Evolutionary conservation across 139 green algal genomes (phyloP).

Genomic region (Chlorella sp.): DNA sequence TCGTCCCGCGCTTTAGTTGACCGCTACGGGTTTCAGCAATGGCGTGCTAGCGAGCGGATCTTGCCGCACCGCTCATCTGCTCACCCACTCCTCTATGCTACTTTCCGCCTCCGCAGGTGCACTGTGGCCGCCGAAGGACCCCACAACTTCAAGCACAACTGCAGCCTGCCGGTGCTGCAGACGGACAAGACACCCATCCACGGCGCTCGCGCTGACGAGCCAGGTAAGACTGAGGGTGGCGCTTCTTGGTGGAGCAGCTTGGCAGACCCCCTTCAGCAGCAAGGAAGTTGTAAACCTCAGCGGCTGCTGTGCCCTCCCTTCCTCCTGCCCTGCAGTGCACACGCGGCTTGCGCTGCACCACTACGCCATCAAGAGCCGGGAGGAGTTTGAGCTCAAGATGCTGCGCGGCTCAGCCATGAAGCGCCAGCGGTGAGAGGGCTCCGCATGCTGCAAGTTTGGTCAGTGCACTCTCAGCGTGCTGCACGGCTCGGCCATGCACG

Average conservation of each 20-base stretch:
- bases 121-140: conserved; percentile 22
- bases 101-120: conserved; percentile 27
- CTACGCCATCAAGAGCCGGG: conserved; percentile 56
- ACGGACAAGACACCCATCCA: conserved; percentile 38
- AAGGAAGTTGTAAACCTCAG: no score
- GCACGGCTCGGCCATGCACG: no score
- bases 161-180: conserved; percentile 38
- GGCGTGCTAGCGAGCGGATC: no score
- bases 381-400: conserved; percentile 64
- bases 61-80: no score
- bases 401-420: conserved; percentile 53
- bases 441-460: no score
- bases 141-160: conserved; percentile 52
- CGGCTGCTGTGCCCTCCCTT: background rate
- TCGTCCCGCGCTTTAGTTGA: no score
- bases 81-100: no score
- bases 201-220: conserved; percentile 20
- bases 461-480: no score
- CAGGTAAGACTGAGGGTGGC: background rate
- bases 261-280: no score
- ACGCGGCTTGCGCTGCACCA: conserved; percentile 55
- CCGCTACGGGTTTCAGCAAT: no score
- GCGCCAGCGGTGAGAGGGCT: conserved; percentile 37
- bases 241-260: no score
- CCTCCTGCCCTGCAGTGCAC: conserved; percentile 5